phyloP scores from a whole-genome alignment of 805 yeast species.

The Tetrapisispora taiwanensis region DNA sequence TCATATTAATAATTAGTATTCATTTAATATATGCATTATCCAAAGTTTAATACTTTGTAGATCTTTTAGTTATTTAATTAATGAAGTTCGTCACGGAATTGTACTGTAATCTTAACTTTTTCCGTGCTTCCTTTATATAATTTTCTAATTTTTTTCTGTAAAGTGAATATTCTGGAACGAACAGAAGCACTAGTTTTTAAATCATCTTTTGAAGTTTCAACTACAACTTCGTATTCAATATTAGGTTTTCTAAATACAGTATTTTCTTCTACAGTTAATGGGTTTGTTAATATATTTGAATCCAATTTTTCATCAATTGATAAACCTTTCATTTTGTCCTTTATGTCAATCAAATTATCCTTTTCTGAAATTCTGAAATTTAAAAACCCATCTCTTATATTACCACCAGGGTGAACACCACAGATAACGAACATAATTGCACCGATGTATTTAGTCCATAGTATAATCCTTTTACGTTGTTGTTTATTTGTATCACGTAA shows the following conservation, averaged over 20 bases:
- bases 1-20: background rate
- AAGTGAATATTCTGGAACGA: constrained; percentile 44
- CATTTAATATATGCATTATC: background rate
- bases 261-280: background rate
- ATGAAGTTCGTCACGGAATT: constrained; percentile 28
- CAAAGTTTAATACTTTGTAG: background rate
- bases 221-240: constrained; percentile 31
- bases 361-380: constrained; percentile 4
- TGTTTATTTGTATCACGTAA: constrained; percentile 35
- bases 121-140: constrained; percentile 41
- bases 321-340: background rate
- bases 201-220: constrained; percentile 41
- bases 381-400: constrained; percentile 44
- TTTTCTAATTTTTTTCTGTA: constrained; percentile 53
- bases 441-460: constrained; percentile 71
- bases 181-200: constrained; percentile 51
- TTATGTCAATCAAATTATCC: background rate
- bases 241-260: background rate
- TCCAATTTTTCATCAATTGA: constrained; percentile 3
- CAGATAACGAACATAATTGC: constrained; percentile 67
- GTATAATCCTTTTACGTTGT: constrained; percentile 40
- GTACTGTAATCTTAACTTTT: constrained; percentile 43
- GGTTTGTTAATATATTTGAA: background rate
- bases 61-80: background rate
- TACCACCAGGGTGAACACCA: constrained; percentile 76